These are phyloP conservation scores for Aspergillus sp. DNA, from an alignment of 2,329 filamentous ascomycete species.

Conservation along the genomic window DNA sequence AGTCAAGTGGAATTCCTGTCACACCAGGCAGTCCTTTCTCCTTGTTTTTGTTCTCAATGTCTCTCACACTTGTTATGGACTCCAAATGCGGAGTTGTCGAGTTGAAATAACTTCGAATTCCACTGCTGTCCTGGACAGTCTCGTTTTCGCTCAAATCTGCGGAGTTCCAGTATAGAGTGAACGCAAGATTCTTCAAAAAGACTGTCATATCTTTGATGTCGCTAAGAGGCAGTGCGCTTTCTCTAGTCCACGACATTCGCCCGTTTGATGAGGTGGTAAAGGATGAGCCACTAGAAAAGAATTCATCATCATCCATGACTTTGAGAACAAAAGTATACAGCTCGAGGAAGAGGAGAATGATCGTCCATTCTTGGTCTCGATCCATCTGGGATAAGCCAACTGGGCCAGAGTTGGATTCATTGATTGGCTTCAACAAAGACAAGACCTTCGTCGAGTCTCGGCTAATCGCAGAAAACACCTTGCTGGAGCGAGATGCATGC, in stretches of 20 bases:
- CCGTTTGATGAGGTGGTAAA: conserved; percentile 51
- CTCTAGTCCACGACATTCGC: conserved; percentile 59
- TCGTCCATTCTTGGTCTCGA: conserved; percentile 77
- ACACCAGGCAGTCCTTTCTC: conserved; percentile 62
- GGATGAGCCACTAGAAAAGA: conserved; percentile 67
- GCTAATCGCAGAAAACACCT: conserved; percentile 61
- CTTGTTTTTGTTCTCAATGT: conserved; percentile 44
- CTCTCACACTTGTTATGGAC: conserved; percentile 32
- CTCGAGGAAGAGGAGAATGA: conserved; percentile 88
- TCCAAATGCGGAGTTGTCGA: conserved; percentile 29
- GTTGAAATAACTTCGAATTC: conserved; percentile 53
- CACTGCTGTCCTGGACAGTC: conserved; percentile 41
- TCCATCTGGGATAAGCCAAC: conserved; percentile 37
- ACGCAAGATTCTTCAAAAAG: conserved; percentile 90
- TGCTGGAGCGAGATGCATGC: conserved; percentile 65
- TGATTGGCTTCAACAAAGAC: conserved; percentile 55
- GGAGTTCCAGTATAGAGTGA: conserved; percentile 84
- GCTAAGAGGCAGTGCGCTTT: conserved; percentile 70
- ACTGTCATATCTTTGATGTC: conserved; percentile 76
- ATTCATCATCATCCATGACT: conserved; percentile 95
- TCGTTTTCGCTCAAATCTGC: conserved; percentile 62
- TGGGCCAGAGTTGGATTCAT: conserved; percentile 45
- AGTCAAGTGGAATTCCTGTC: conserved; percentile 74
- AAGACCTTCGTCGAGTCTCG: conserved; percentile 63
- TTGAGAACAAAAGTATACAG: conserved; percentile 91